Base-by-base conservation (phyloP, 305 asterid species). In the Solanum hybrid region DNA sequence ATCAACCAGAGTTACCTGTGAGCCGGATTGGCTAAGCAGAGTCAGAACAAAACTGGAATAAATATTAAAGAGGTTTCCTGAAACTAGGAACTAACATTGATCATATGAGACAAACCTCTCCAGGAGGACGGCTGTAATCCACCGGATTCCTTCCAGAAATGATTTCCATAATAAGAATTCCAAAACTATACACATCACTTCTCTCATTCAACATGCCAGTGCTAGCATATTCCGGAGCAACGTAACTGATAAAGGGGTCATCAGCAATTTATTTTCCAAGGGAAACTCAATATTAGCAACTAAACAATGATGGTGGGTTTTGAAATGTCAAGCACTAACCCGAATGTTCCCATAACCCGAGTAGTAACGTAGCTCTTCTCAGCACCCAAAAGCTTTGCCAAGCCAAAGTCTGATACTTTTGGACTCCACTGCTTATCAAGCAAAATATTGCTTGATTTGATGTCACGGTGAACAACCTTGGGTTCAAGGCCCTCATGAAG, bases 261-360 rank as follows among this genome's bases (percentile, higher is more conserved):
- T 34, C 46, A 79, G 26, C 64, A 86, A 40, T 46, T 5, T 40
- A 46, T 10, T 32, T 46, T 56, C 76, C 12, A 85, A 3, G 46
- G n/a, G 46, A 1, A 56, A 85, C 46, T 6, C 40, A 42, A 88
- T 13, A 85, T 85, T 56, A 85, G 46, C 13, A 32, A 56, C 88
- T 6, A 85, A 31, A 85, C 32, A 85, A 60, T 22, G 76, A 13
- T 56, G 56, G 46, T 75, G 36, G 35, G 32, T 40, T 31, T 56
- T 27, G 88, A 34, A 85, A 56, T 56, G 87, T 56, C 76, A 32
- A 85, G 76, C 31, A 92, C 96, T 80, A 78, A 97, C 99, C 99
- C 99, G 37, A 97, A 97, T 13, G 98, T 97, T 37, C 99, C 98
- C 99, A 97, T 97, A 76, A 97, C 99, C 26, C 98, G 95, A 12